Conservation (phyloP, 2,329 filamentous ascomycete species). For the Trichoderma lentiforme region DNA sequence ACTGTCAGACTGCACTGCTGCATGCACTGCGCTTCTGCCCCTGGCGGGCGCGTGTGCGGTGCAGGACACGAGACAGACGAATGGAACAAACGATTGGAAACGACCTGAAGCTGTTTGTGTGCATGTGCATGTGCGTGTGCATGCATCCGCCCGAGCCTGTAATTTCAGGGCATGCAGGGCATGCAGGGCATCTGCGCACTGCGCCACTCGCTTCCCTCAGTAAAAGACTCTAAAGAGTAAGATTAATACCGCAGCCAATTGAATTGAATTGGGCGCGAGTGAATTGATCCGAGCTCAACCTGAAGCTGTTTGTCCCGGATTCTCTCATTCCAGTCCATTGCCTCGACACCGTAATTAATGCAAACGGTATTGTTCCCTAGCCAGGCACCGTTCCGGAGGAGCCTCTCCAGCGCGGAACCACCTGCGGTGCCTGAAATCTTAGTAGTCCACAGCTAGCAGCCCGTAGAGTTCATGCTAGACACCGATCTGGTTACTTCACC, state of each 20-base stretch:
- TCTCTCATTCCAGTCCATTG: neutral
- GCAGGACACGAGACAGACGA: neutral
- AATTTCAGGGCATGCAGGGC: constrained; percentile 11
- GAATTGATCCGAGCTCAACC: neutral
- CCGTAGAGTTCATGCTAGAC: neutral
- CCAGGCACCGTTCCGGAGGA: neutral
- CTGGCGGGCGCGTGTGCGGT: neutral
- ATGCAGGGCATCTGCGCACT: constrained; percentile 6
- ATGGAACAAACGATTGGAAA: neutral
- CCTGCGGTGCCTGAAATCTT: constrained; percentile 5
- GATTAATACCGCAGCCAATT: constrained; percentile 5
- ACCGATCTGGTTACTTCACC: constrained; percentile 1
- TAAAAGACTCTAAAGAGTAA: neutral
- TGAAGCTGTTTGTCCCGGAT: neutral
- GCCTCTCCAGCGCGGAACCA: neutral
- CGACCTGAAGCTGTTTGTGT: neutral
- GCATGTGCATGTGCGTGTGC: neutral
- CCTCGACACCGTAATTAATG: neutral
- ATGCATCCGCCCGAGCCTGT: neutral
- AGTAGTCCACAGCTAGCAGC: neutral
- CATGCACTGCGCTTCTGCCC: neutral
- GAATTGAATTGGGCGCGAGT: too few species aligned
- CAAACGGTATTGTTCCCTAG: neutral
- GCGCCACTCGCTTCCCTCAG: constrained; percentile 7
- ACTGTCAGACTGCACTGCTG: neutral